Evolutionary conservation across 306 rosid genomes (phyloP), one percentile per base, ranked within the genome.

Genomic region (Dalbergia oliveri): DNA sequence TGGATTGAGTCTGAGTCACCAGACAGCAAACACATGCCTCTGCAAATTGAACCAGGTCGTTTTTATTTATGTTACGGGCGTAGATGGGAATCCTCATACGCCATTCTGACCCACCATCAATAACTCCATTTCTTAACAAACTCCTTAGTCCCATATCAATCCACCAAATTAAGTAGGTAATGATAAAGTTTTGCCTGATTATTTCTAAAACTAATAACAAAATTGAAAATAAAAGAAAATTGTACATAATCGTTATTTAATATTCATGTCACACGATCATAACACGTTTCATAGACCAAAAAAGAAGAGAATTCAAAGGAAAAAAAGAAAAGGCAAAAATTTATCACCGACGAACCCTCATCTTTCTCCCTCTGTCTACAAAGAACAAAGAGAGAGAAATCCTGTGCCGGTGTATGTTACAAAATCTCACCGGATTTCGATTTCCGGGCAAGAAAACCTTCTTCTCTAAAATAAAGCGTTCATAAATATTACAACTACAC

Each of bases 261-360:
- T 84, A 88, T 81, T 87, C 73, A 83, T 41, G 87, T 83, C 84
- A 80, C 92, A 54, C 80, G 54, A 78, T 76, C 58, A 67, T 76
- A 76, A 76, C 63, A 71, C 35, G 70, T 43, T 75, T 26, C 72
- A 51, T 67, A 60, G 47, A 43, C 0, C 0, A 21, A 13, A 1
- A 47, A 3, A 37, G 41, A 4, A 37, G 41, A 37, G 7, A 37
- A 37, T 37, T 37, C 5, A 13, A 33, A 39, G 10, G 54, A 15
- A 66, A 37, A 13, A 33, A 33, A 13, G 49, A 15, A 66, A 56
- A 62, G 21, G n/a, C n/a, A 15, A 51, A 66, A 76, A 76, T 44
- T 64, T 43, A 81, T 79, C 88, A 88, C 93, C 92, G 90, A 79
- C 93, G 66, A 78, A 81, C 94, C 69, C 82, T 94, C 99, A 87